A percentile compares a stretch with the other conserved stretches of the same genome.
phyloP scores from a whole-genome alignment of 495 filamentous ascomycete genomes.

The Apiosordaria backusii region DNA sequence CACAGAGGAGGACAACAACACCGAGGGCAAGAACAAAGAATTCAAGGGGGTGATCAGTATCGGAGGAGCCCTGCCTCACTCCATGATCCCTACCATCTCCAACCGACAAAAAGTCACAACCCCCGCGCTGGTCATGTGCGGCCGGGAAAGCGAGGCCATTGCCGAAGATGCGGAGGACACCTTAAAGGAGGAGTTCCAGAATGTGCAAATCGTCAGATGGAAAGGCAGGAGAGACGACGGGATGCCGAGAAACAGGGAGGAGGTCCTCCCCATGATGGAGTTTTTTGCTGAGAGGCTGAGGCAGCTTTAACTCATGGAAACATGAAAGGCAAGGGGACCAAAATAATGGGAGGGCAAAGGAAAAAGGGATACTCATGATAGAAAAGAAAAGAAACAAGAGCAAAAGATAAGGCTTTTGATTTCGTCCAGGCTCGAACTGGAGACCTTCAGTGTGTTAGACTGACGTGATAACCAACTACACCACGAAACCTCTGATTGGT shows the following conservation, averaged over 20 bases:
- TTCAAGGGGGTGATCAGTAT: constrained; percentile 71
- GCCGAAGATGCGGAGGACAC: constrained; percentile 59
- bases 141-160: constrained; percentile 58
- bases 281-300: constrained; percentile 77
- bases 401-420: not conserved
- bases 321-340: no score
- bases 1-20: constrained; percentile 7
- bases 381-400: not conserved
- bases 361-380: no score
- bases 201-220: constrained; percentile 75
- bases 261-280: constrained; percentile 89
- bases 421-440: not conserved
- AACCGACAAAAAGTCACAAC: constrained; percentile 57
- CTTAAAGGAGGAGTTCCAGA: constrained; percentile 64
- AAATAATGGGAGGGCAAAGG: no score
- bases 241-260: constrained; percentile 79
- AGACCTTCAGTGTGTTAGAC: not conserved
- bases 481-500: not conserved
- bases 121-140: constrained; percentile 70
- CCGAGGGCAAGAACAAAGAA: constrained; percentile 5
- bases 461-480: not conserved
- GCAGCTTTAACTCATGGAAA: constrained; percentile 16
- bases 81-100: constrained; percentile 39
- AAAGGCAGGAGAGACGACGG: constrained; percentile 60
- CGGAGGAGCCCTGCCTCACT: constrained; percentile 65